Conservation (phyloP, 148 eudicot genomes). For the Rhododendron vialii region DNA sequence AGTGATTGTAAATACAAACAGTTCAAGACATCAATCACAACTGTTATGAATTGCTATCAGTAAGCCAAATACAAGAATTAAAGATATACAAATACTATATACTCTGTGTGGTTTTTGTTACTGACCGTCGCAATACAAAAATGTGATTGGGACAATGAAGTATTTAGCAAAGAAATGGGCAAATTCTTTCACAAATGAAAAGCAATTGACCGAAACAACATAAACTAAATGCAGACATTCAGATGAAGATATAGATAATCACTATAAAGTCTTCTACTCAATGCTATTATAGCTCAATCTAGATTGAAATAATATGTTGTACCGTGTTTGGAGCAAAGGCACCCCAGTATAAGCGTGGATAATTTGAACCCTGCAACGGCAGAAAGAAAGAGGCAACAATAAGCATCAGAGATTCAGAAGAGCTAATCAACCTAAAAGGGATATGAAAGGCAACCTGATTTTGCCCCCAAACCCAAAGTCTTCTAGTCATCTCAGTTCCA, state of each 20-base stretch:
- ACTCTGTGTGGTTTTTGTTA: too few species aligned
- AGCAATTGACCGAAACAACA: neutral
- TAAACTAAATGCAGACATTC: neutral
- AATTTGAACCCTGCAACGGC: constrained; percentile 66
- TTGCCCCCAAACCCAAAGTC: constrained; percentile 99
- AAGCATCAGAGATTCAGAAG: neutral
- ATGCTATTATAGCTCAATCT: neutral
- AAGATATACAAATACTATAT: too few species aligned
- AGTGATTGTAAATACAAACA: neutral
- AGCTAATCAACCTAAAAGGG: constrained; percentile 7
- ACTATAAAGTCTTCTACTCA: neutral
- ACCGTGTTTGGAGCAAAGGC: constrained; percentile 92
- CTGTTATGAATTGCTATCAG: neutral
- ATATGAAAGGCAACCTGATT: constrained; percentile 57
- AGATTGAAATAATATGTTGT: constrained; percentile 9
- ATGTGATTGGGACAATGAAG: too few species aligned
- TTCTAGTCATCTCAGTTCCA: constrained; percentile 60
- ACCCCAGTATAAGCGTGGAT: constrained; percentile 91
- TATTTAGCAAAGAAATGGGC: neutral
- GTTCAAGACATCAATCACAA: neutral
- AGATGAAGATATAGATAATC: neutral
- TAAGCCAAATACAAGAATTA: neutral
- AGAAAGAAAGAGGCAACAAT: constrained; percentile 13
- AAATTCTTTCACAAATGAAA: neutral
- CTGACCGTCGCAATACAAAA: neutral